Percentiles rank a stretch among this genome's conserved stretches.
These are phyloP conservation scores for Microdochium nivale DNA, from an alignment of 2,329 filamentous ascomycete species.

Conservation along the genomic window DNA sequence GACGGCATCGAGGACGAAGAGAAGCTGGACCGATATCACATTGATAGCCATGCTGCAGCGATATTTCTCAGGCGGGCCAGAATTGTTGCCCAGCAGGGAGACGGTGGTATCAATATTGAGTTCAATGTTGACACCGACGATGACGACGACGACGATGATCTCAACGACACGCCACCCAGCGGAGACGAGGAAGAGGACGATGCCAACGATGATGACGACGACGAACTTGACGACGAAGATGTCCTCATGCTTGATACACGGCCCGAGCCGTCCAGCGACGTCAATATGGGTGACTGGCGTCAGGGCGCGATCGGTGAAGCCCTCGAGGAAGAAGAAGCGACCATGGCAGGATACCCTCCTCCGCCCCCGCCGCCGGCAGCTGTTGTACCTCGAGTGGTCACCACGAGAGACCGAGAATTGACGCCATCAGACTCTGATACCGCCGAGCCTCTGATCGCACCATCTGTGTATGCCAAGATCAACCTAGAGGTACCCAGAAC, in stretches of 20 bases:
- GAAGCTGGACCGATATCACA: constrained; percentile 40
- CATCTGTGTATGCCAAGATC: constrained; percentile 52
- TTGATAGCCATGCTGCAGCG: constrained; percentile 17
- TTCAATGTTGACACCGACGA: constrained; percentile 28
- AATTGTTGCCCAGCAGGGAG: constrained; percentile 19
- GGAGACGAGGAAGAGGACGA: constrained; percentile 56
- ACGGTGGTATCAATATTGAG: constrained; percentile 17
- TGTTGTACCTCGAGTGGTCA: constrained; percentile 24
- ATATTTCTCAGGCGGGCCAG: constrained; percentile 27
- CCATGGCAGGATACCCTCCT: constrained; percentile 65
- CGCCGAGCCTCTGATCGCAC: constrained; percentile 56
- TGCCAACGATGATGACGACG: constrained; percentile 46
- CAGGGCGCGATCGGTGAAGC: constrained; percentile 48
- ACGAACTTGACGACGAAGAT: constrained; percentile 48
- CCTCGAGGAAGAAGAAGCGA: constrained; percentile 68
- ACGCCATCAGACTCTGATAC: constrained; percentile 69
- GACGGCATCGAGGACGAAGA: constrained; percentile 79
- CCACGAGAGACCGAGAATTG: constrained; percentile 46
- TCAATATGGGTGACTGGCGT: constrained; percentile 39
- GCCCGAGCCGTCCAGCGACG: constrained; percentile 31
- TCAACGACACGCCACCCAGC: constrained; percentile 22
- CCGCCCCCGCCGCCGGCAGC: constrained; percentile 48
- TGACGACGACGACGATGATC: constrained; percentile 35
- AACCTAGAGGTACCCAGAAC: constrained; percentile 75
- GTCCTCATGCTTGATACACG: constrained; percentile 49